Evolutionary conservation across 2,329 filamentous ascomycete genomes (phyloP).

Genomic region (Microsporum ferrugineum): DNA sequence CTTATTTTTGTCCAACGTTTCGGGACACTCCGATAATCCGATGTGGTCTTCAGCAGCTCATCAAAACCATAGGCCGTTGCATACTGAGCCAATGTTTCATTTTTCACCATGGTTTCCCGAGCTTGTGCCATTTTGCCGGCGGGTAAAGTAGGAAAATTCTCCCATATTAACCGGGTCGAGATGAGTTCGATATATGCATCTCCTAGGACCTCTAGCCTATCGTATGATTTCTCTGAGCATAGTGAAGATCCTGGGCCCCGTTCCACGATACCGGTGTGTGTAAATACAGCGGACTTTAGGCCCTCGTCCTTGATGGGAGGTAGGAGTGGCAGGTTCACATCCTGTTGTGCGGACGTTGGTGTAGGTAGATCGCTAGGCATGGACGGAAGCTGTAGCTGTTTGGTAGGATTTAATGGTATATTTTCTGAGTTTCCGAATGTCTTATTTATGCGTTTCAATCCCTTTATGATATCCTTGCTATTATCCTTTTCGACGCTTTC

Average conservation of each 20-base stretch:
- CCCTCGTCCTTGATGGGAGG: conserved; percentile 49
- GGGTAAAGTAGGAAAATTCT: conserved; percentile 54
- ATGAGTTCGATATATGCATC: conserved; percentile 76
- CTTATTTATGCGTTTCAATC: neutral
- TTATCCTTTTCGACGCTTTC: neutral
- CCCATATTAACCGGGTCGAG: conserved; percentile 62
- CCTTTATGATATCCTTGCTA: neutral
- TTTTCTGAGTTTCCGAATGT: neutral
- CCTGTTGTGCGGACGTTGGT: neutral
- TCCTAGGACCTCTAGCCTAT: conserved; percentile 77
- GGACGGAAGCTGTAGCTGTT: neutral
- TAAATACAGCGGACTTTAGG: conserved; percentile 55
- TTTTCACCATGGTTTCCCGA: conserved; percentile 69
- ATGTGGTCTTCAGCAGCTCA: conserved; percentile 48
- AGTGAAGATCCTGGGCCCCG: conserved; percentile 16
- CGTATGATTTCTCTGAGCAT: conserved; percentile 48
- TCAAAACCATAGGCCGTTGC: conserved; percentile 60
- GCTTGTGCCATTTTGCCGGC: conserved; percentile 63
- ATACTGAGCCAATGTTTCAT: conserved; percentile 62
- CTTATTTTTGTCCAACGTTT: conserved; percentile 59
- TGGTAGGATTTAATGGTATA: conserved; percentile 6
- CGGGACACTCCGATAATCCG: conserved; percentile 33
- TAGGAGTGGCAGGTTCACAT: conserved; percentile 26
- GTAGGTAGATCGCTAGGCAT: neutral
- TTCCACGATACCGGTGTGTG: conserved; percentile 43